Evolutionary conservation across 2,329 filamentous ascomycete genomes (phyloP), one percentile per base, ranked within the genome.

Genomic region (Catunica adiposa): DNA sequence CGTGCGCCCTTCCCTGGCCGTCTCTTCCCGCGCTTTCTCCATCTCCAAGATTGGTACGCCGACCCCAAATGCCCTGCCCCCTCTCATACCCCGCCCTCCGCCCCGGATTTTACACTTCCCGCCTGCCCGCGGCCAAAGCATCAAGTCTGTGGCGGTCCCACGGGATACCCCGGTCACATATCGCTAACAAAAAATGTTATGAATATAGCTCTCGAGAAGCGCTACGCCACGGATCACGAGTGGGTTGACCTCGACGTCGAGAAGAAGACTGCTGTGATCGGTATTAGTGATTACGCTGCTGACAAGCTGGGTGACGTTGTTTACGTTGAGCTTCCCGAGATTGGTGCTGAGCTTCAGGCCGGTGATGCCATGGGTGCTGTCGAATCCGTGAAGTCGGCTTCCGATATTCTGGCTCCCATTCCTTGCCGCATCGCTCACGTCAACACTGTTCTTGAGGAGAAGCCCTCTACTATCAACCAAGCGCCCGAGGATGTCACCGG

Each of bases 341-440:
- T 75, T 56, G 83, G 80, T 61, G 73, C 82, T 62, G 78, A 83
- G 63, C 77, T 94, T 59, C 70, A 71, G 58, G 78, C 82, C 57
- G 89, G 89, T 64, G 90, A 97, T 66, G 77, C 84, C 61, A 85
- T 97, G 62, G 92, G 92, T 62, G 89, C 90, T 59, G 90, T 98
- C 63, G 92, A 98, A 75, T 96, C 89, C 2, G 92, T 98, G 70
- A 98, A 98, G 77, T 92, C 85, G 60, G 92, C 92, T n/a, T 90
- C 87, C 61, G 92, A 98, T 68, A 95, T 98, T 74, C 84, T 95
- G 72, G 83, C 88, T 14, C 92, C 92, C 17, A 78, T 96, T 62
- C 72, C 77, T 54, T 90, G 90, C 66, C 84, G 73, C 62, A 80
- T 98, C 59, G 76, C 79, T 38, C 79, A 84, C 65, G 75, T 82